These are phyloP conservation scores for Hibiscus syriacus DNA, from an alignment of 345 rosid species.

Conservation along the genomic window DNA sequence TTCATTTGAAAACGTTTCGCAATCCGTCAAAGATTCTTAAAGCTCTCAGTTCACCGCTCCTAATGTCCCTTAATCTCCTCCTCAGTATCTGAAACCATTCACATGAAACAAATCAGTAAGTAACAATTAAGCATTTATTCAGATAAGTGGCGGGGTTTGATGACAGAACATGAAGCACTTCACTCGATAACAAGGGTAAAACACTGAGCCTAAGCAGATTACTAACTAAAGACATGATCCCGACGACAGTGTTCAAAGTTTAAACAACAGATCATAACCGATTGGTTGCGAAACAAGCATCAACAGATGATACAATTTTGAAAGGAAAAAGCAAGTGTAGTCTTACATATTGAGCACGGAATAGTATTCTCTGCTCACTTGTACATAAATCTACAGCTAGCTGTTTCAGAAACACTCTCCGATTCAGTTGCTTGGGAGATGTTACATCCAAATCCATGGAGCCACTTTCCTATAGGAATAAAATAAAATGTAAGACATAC, in stretches of 20 bases:
- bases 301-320: background rate
- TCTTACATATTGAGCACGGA: slow-evolving; percentile 85
- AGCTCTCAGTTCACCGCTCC: slow-evolving; percentile 85
- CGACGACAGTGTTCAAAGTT: no score
- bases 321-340: background rate
- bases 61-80: slow-evolving; percentile 71
- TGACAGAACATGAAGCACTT: background rate
- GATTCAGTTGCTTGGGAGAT: slow-evolving; percentile 84
- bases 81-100: slow-evolving; percentile 60
- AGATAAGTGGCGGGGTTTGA: background rate
- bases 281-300: background rate
- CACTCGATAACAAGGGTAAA: background rate
- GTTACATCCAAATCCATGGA: slow-evolving; percentile 92
- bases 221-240: background rate
- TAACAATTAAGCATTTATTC: no score
- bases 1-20: slow-evolving; percentile 60
- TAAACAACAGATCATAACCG: background rate
- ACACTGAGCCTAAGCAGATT: background rate
- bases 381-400: slow-evolving; percentile 84
- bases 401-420: slow-evolving; percentile 83
- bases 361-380: slow-evolving; percentile 82
- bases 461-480: slow-evolving; percentile 61
- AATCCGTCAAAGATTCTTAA: slow-evolving; percentile 58
- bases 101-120: background rate
- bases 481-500: background rate